phyloP scores from a whole-genome alignment of 176 grass and related monocot genomes.

The Panicum miliaceum region DNA sequence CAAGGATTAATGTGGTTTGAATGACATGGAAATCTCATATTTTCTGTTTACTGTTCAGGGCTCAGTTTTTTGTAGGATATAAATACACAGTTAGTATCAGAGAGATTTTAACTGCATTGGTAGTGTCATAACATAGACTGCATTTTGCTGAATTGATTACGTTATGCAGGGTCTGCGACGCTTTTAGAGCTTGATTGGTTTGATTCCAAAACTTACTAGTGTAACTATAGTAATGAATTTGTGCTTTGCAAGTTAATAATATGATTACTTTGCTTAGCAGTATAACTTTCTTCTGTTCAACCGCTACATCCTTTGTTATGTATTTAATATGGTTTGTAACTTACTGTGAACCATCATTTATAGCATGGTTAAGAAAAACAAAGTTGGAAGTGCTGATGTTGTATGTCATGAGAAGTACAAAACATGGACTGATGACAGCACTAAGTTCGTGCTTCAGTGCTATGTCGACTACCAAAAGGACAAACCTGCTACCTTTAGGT shows the following conservation, averaged over 20 bases:
- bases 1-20: background rate
- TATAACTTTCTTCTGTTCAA: background rate
- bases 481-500: background rate
- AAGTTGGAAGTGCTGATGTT: too few relatives aligned
- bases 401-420: too few relatives aligned
- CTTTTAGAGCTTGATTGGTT: too few relatives aligned
- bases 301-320: too few relatives aligned
- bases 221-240: too few relatives aligned
- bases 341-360: background rate
- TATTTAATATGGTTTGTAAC: background rate
- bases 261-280: background rate
- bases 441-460: background rate
- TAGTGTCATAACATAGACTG: background rate
- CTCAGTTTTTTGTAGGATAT: background rate
- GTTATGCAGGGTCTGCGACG: slow-evolving; percentile 59
- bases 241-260: background rate
- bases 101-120: background rate
- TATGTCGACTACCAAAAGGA: background rate
- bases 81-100: background rate
- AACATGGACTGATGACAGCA: background rate
- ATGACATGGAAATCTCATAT: background rate
- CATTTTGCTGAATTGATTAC: slow-evolving; percentile 28
- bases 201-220: too few relatives aligned
- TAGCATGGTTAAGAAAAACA: too few relatives aligned
- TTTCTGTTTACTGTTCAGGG: background rate